A percentile compares a stretch with the other conserved stretches of the same genome.
Evolutionary conservation across 306 rosid species (phyloP).

Genomic region (Cucurbita argyrosperma): DNA sequence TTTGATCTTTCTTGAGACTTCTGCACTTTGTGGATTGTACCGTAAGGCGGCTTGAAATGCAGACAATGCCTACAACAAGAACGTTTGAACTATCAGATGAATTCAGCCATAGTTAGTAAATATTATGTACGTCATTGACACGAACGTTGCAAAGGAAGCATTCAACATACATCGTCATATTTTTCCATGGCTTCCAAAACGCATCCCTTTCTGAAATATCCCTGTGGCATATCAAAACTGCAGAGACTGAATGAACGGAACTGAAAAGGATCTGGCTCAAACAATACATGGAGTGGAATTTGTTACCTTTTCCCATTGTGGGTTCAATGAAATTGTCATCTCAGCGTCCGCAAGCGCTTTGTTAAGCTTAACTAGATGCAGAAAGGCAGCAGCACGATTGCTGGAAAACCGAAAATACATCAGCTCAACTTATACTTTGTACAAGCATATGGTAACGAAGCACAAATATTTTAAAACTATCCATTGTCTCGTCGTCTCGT

Average conservation of each 20-base stretch:
- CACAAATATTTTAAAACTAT: background rate
- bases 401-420: conserved; percentile 33
- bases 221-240: conserved; percentile 44
- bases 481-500: background rate
- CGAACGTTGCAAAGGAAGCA: background rate
- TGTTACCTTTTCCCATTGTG: conserved; percentile 89
- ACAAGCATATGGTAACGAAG: background rate
- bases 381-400: conserved; percentile 96
- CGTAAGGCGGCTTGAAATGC: conserved; percentile 66
- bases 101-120: conserved; percentile 16
- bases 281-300: background rate
- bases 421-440: background rate
- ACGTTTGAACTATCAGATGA: background rate
- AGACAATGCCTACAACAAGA: conserved; percentile 52
- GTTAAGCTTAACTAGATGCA: conserved; percentile 78
- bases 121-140: background rate
- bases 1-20: conserved; percentile 82
- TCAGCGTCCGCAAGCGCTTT: conserved; percentile 97
- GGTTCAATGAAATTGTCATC: conserved; percentile 68
- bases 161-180: conserved; percentile 56
- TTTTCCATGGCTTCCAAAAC: conserved; percentile 85
- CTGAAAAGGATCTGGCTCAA: background rate
- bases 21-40: conserved; percentile 75
- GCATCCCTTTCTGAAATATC: conserved; percentile 94
- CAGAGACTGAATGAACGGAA: background rate